Conservation (phyloP, 495 filamentous ascomycete species). For the Penicillium fimorum region DNA sequence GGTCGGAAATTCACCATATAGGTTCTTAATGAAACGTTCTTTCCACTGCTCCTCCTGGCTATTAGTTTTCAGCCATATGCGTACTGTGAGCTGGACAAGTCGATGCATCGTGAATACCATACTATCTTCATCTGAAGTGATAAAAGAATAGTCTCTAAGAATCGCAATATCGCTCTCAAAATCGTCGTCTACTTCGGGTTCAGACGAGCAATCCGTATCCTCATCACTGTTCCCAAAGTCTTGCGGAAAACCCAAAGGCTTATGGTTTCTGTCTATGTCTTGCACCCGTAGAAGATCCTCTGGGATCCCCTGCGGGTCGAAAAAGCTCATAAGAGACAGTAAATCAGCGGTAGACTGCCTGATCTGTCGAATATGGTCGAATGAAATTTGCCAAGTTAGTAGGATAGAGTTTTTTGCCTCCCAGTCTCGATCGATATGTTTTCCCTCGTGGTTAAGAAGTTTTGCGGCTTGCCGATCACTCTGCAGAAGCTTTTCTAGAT, state of each 20-base stretch:
- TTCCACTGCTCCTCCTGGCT: constrained; percentile 30
- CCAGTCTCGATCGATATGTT: constrained; percentile 23
- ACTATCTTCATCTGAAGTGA: too few species aligned
- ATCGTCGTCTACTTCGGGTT: too few species aligned
- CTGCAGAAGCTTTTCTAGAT: constrained; percentile 34
- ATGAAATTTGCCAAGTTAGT: constrained; percentile 35
- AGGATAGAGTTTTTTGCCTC: constrained; percentile 24
- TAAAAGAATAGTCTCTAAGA: too few species aligned
- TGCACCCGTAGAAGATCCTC: constrained; percentile 7
- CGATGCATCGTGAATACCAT: background rate
- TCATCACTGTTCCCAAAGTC: background rate
- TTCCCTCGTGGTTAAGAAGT: constrained; percentile 8
- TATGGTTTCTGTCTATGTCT: background rate
- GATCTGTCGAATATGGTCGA: constrained; percentile 23
- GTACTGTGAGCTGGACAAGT: background rate
- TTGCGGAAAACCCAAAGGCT: background rate
- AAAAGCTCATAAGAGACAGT: constrained; percentile 31
- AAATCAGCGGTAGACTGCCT: constrained; percentile 21
- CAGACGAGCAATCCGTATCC: background rate
- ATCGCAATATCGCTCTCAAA: too few species aligned
- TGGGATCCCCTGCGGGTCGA: constrained; percentile 20
- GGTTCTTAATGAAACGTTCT: background rate
- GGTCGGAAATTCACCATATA: background rate
- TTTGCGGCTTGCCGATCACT: constrained; percentile 10
- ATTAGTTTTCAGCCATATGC: constrained; percentile 5